Base-by-base conservation (phyloP, 805 yeast species). In the Pichia californica region DNA sequence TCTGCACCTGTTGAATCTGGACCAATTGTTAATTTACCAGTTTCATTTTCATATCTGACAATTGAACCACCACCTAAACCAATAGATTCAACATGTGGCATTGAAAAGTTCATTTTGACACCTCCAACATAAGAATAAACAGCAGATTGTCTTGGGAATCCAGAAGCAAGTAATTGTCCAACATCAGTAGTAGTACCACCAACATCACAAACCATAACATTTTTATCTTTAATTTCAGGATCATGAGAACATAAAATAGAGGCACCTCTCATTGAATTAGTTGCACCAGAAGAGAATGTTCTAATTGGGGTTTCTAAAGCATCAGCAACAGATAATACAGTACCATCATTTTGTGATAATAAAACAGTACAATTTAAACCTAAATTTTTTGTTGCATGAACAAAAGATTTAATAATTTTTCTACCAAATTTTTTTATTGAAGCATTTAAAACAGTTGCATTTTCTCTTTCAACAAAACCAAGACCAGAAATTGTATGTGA, bases 241-340 rank as follows among this genome's bases (percentile, higher is more conserved):
- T 33, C 36, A 14, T 33, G 21, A 18, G 36, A 20, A 19, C 36
- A 33, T 19, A 33, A 23, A 23, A 33, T 20, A 7, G 36, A 7
- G 11, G 36, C 36, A 33, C 36, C 36, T 16, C 36, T n/a, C 36
- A 33, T 33, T 10, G 36, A 33, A 23, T 33, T 33, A 5, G 36
- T 33, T n/a, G 36, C 36, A 33, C 36, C 36, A 5, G 36, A 33
- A 20, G 36, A 33, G n/a, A 33, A 33, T 16, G 36, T 33, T 18
- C 25, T 33, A 23, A 33, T 33, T 18, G 36, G 36, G 11, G 36
- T 33, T 33, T 33, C 25, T 14, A 33, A 23, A 5, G 36, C 36
- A 14, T 33, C 36, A 23, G 18, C n/a, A 14, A 33, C 26, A 18
- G 36, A 20, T 23, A 33, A 33, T 7, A 33, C 36, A 16, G 36